A percentile compares a stretch with the other conserved stretches of the same genome.
phyloP scores from a whole-genome alignment of 2,329 filamentous ascomycete genomes.

The Alternaria solani region DNA sequence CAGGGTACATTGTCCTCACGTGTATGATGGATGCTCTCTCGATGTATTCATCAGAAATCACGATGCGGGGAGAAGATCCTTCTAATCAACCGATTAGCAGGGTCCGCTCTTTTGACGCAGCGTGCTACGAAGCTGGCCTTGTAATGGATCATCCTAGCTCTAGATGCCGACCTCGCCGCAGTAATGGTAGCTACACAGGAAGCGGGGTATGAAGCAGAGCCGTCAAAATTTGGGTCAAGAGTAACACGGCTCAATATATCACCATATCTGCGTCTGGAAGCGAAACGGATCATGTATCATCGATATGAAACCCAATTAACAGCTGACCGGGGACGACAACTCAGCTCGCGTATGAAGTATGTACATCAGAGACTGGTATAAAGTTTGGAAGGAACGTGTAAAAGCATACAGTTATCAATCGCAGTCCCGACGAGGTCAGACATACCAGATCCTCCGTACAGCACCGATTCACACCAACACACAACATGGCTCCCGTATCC shows the following conservation, averaged over 20 bases:
- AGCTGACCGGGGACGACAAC: not conserved
- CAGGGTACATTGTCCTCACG: not conserved
- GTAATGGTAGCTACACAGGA: not conserved
- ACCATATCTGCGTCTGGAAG: not conserved
- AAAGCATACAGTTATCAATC: not conserved
- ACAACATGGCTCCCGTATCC: constrained; percentile 35
- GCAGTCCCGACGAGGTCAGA: not conserved
- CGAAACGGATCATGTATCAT: constrained; percentile 2
- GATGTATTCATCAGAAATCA: not conserved
- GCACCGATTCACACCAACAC: not conserved
- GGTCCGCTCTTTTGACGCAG: not conserved
- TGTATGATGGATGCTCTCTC: not conserved
- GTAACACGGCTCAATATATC: constrained; percentile 3
- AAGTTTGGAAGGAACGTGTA: not conserved
- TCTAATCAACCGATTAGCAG: not conserved
- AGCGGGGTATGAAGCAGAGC: not conserved
- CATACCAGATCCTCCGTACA: not conserved
- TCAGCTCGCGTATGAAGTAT: not conserved
- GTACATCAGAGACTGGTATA: not conserved
- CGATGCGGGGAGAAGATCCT: not conserved
- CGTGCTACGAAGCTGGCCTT: too few species aligned
- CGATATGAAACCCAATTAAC: constrained; percentile 5
- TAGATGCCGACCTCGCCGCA: not conserved
- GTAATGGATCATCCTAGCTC: not conserved
- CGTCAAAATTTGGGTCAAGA: not conserved